A percentile compares a stretch with the other conserved stretches of the same genome.
Evolutionary conservation across 495 filamentous ascomycete species (phyloP).

Genomic region (Jackrogersella multiformis): DNA sequence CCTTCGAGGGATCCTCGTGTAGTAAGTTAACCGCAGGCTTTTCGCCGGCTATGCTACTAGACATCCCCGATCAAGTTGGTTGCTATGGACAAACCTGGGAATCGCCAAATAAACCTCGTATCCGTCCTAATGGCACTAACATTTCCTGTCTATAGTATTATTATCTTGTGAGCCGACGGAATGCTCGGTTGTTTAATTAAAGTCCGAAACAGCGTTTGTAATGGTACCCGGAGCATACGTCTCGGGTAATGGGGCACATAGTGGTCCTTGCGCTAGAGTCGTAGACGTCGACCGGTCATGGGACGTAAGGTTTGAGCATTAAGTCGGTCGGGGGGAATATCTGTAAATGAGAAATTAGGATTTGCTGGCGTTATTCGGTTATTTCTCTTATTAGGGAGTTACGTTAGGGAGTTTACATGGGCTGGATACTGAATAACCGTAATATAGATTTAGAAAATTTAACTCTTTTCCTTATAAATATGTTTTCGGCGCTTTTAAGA

Average conservation of each 20-base stretch:
- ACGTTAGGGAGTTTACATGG: neutral
- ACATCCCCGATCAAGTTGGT: neutral
- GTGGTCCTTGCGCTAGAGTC: neutral
- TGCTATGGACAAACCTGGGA: neutral
- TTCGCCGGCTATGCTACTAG: neutral
- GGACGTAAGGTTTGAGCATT: neutral
- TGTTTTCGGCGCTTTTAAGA: too few relatives aligned
- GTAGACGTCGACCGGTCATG: neutral
- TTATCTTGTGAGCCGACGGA: neutral
- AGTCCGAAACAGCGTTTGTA: neutral
- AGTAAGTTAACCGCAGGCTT: conserved; percentile 2
- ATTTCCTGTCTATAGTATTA: neutral
- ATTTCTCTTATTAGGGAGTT: neutral
- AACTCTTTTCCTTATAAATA: too few relatives aligned
- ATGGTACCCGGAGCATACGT: neutral
- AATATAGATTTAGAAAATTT: too few relatives aligned
- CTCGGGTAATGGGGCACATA: neutral
- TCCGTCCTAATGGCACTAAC: neutral
- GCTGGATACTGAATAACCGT: neutral
- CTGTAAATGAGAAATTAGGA: neutral
- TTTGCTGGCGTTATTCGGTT: neutral
- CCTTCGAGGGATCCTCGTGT: neutral
- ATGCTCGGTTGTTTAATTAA: too few relatives aligned
- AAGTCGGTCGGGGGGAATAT: neutral
- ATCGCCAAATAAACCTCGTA: neutral